phyloP scores from a whole-genome alignment of 2,329 filamentous ascomycete genomes.

The Penicillium sumatraense region DNA sequence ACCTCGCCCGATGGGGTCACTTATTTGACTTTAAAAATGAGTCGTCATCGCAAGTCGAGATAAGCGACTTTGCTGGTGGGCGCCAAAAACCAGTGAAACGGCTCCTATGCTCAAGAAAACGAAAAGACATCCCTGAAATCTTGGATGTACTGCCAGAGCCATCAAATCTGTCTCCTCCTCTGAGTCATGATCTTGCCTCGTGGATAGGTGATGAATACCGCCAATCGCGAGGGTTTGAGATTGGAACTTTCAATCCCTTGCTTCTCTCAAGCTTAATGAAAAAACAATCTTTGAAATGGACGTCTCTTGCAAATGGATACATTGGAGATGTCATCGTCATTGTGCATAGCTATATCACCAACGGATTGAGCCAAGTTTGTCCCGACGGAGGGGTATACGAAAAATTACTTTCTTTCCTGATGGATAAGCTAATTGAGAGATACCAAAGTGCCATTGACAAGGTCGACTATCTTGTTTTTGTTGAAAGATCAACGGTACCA shows the following conservation, averaged over 20 bases:
- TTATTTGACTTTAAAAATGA: neutral
- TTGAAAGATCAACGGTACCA: neutral
- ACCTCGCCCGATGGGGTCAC: neutral
- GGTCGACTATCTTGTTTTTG: neutral
- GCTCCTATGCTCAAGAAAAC: no score
- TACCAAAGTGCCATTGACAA: neutral
- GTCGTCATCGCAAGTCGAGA: no score
- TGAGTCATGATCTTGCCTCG: neutral
- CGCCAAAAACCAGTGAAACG: no score
- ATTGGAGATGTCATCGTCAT: neutral
- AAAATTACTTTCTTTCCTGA: neutral
- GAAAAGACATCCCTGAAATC: neutral
- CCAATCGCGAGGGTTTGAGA: slow-evolving; percentile 3
- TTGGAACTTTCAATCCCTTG: slow-evolving; percentile 1
- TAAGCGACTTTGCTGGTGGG: no score
- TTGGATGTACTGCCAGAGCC: neutral
- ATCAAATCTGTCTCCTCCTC: neutral
- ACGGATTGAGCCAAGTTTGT: neutral
- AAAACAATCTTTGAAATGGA: neutral
- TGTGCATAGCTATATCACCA: neutral
- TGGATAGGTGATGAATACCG: neutral
- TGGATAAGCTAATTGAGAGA: neutral
- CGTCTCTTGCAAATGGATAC: neutral
- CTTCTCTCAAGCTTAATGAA: neutral
- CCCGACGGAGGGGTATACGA: neutral